phyloP scores from a whole-genome alignment of 1,139 yeast genomes.

The Taphrina wiesneri region DNA sequence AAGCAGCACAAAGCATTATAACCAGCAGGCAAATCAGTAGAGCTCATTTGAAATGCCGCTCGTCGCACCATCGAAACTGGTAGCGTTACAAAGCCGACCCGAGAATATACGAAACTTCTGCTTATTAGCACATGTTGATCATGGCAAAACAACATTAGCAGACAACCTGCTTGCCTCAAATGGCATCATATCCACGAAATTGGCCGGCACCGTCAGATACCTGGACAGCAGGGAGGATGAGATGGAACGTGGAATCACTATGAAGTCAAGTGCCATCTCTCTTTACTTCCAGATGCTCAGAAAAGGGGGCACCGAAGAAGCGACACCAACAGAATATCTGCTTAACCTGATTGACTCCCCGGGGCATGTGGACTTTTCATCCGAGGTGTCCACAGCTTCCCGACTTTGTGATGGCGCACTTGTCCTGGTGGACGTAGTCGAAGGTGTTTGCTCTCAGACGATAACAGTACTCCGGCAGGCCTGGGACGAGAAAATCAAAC shows the following conservation, averaged over 20 bases:
- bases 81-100: conserved; percentile 68
- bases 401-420: conserved; percentile 96
- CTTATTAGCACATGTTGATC: conserved; percentile 96
- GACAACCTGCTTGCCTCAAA: conserved; percentile 92
- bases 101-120: conserved; percentile 81
- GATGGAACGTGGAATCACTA: conserved; percentile 82
- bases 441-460: conserved; percentile 85
- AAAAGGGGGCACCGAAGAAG: not conserved
- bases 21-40: too few relatives aligned
- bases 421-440: conserved; percentile 92
- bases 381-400: conserved; percentile 94
- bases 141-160: conserved; percentile 89
- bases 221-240: conserved; percentile 95
- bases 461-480: conserved; percentile 92
- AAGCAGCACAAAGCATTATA: too few relatives aligned
- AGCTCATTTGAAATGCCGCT: conserved; percentile 41
- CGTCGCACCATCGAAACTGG: conserved; percentile 62
- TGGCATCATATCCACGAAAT: conserved; percentile 89
- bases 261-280: conserved; percentile 86
- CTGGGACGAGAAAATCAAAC: conserved; percentile 89
- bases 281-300: conserved; percentile 57
- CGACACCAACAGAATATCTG: conserved; percentile 57
- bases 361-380: conserved; percentile 95
- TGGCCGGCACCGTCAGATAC: conserved; percentile 94
- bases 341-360: conserved; percentile 96